phyloP scores from a whole-genome alignment of 1,284 basidiomycete genomes.

The Fistulinella cinereoalba region DNA sequence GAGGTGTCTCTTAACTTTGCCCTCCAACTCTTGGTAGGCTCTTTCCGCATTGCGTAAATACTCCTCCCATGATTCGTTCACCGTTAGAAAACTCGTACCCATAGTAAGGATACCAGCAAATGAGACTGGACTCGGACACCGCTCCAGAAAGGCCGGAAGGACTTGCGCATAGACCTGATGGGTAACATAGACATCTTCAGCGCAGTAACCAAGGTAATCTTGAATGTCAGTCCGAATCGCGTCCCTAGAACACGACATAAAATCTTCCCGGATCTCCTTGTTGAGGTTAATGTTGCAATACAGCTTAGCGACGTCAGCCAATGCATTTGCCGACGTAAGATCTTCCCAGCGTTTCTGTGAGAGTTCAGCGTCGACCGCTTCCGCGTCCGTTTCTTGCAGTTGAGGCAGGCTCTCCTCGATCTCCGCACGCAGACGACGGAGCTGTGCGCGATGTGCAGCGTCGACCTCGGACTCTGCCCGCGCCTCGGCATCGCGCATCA shows the following conservation, averaged over 20 bases:
- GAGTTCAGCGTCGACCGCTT: slow-evolving; percentile 40
- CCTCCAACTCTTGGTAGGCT: slow-evolving; percentile 76
- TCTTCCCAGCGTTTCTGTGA: slow-evolving; percentile 82
- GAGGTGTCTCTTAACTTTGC: slow-evolving; percentile 67
- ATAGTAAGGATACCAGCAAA: slow-evolving; percentile 91
- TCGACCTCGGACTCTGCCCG: slow-evolving; percentile 44
- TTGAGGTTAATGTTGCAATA: slow-evolving; percentile 84
- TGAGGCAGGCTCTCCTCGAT: slow-evolving; percentile 45
- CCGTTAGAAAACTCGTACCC: slow-evolving; percentile 89
- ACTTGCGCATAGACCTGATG: slow-evolving; percentile 80
- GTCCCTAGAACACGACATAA: slow-evolving; percentile 62
- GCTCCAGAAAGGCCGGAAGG: slow-evolving; percentile 80
- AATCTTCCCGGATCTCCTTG: slow-evolving; percentile 79
- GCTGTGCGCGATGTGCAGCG: slow-evolving; percentile 36
- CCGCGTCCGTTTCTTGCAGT: slow-evolving; percentile 38
- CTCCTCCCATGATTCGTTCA: slow-evolving; percentile 85
- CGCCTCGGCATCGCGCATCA: slow-evolving; percentile 47
- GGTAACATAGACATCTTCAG: slow-evolving; percentile 82
- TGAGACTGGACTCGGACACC: slow-evolving; percentile 91
- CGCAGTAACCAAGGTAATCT: slow-evolving; percentile 87
- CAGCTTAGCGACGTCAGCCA: slow-evolving; percentile 88
- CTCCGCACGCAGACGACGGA: slow-evolving; percentile 44
- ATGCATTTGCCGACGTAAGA: slow-evolving; percentile 87
- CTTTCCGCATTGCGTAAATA: slow-evolving; percentile 80
- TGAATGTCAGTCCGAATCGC: slow-evolving; percentile 69